A percentile compares a stretch with the other conserved stretches of the same genome.
phyloP scores from a whole-genome alignment of 2,329 filamentous ascomycete species.

The Colletotrichum sp. region DNA sequence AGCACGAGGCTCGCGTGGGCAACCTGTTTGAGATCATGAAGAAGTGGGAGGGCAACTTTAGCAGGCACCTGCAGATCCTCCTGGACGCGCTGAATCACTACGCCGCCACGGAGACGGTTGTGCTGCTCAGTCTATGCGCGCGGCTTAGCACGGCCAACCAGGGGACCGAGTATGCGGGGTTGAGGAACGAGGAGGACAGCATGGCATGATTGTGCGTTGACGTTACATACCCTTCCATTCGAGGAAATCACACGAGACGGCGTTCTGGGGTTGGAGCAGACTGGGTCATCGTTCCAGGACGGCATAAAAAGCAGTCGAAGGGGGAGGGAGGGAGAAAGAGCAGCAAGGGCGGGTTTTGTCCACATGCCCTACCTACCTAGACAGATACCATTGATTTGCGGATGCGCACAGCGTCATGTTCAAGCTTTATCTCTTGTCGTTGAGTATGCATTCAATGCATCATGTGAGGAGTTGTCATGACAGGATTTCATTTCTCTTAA shows the following conservation, averaged over 20 bases:
- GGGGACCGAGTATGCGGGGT: constrained; percentile 69
- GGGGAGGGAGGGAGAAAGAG: too few relatives aligned
- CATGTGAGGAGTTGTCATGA: not conserved
- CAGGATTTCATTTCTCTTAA: not conserved
- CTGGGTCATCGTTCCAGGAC: not conserved
- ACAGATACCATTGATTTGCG: constrained; percentile 19
- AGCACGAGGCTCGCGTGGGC: constrained; percentile 60
- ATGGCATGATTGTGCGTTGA: not conserved
- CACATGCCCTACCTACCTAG: not conserved
- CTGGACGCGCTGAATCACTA: constrained; percentile 97
- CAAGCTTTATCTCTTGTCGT: not conserved
- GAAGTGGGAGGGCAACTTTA: constrained; percentile 94
- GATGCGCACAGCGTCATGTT: not conserved
- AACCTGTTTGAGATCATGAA: constrained; percentile 87
- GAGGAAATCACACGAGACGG: not conserved
- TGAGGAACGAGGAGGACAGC: constrained; percentile 62
- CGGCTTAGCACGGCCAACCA: constrained; percentile 82
- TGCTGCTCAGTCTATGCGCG: constrained; percentile 86
- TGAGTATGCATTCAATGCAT: not conserved
- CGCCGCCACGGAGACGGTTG: constrained; percentile 95
- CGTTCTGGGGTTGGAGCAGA: not conserved
- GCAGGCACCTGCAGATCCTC: constrained; percentile 88
- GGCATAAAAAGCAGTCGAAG: not conserved
- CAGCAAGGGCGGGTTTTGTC: not conserved
- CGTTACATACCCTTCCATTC: not conserved